These are phyloP conservation scores for Pseudogymnoascus sp. DNA, from an alignment of 2,329 filamentous ascomycete genomes.

Conservation along the genomic window DNA sequence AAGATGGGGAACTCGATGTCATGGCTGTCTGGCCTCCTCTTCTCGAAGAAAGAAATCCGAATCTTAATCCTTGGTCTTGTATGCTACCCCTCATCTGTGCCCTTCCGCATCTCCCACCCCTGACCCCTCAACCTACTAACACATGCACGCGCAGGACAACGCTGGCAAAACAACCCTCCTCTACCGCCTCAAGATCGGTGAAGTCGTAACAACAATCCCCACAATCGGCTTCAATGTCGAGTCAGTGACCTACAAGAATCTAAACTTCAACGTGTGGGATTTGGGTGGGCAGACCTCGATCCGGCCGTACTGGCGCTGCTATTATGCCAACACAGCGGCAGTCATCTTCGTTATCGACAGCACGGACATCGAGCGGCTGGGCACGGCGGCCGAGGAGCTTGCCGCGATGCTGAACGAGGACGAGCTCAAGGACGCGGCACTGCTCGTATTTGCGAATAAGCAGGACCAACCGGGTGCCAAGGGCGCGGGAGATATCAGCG, in stretches of 20 bases:
- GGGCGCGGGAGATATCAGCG: constrained; percentile 92
- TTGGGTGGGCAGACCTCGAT: constrained; percentile 98
- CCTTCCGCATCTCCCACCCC: constrained; percentile 13
- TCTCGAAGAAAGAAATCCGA: constrained; percentile 94
- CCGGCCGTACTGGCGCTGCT: constrained; percentile 97
- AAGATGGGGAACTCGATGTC: constrained; percentile 36
- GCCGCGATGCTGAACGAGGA: constrained; percentile 95
- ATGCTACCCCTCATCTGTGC: constrained; percentile 31
- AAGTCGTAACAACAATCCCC: constrained; percentile 97
- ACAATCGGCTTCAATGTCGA: constrained; percentile 99
- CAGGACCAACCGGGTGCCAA: constrained; percentile 97
- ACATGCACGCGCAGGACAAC: constrained; percentile 62
- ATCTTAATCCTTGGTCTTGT: constrained; percentile 93
- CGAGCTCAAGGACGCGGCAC: constrained; percentile 82
- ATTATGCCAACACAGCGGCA: constrained; percentile 96
- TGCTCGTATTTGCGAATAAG: constrained; percentile 97
- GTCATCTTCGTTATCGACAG: constrained; percentile 98
- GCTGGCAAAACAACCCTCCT: constrained; percentile 95
- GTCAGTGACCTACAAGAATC: constrained; percentile 94
- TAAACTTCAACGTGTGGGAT: constrained; percentile 99
- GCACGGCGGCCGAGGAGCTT: constrained; percentile 87
- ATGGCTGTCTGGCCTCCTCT: constrained; percentile 66
- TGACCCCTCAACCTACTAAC: constrained; percentile 13
- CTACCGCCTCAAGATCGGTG: constrained; percentile 96
- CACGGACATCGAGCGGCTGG: constrained; percentile 90